Base-by-base conservation (phyloP, 2,329 filamentous ascomycete species). In the Fusarium torulosum region DNA sequence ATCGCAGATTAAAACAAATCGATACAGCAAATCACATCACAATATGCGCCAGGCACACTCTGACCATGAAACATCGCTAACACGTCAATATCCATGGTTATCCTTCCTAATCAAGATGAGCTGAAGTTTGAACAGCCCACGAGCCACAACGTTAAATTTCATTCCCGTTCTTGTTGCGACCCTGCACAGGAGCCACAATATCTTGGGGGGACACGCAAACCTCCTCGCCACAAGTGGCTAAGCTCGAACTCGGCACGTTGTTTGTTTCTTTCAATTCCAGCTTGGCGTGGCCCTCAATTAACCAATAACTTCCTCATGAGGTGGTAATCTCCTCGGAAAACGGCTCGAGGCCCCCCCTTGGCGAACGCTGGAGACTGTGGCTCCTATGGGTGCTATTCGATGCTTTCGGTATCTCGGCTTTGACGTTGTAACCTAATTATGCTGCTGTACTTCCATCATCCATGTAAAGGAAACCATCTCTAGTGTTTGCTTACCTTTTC, bases 141-240 rank as follows among this genome's bases (percentile, higher is more conserved):
- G 55, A 69, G 66, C 66, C 66, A 70, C 58, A 70, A 57, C 53
- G 63, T 64, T 63, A 67, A 69, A 56, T 63, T 45, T 38, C 29
- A 47, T 49, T 57, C 51, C 31, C 51, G 43, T 59, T 38, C 35
- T 23, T 35, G 56, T 55, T 53, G 62, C 53, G 45, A 51, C 65
- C 65, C 44, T 33, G 51, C 19, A 46, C 13, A 38, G 20, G 31
- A 63, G 52, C 62, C 49, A 66, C 55, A 59, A 43, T 27, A 14
- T 35, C 38, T 19, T 35, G 51, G 44, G 57, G 51, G 47, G 57
- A 73, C 70, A 62, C 72, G 72, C 72, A 74, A 74, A 70, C 72
- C 70, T 64, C 72, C 64, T 74, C 59, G 72, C 72, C 72, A 74
- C 72, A 72, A 47, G 70, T 73, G 70, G 70, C 68, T 72, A 63